Evolutionary conservation across 345 rosid species (phyloP).

Genomic region (Arabis hirsuta): DNA sequence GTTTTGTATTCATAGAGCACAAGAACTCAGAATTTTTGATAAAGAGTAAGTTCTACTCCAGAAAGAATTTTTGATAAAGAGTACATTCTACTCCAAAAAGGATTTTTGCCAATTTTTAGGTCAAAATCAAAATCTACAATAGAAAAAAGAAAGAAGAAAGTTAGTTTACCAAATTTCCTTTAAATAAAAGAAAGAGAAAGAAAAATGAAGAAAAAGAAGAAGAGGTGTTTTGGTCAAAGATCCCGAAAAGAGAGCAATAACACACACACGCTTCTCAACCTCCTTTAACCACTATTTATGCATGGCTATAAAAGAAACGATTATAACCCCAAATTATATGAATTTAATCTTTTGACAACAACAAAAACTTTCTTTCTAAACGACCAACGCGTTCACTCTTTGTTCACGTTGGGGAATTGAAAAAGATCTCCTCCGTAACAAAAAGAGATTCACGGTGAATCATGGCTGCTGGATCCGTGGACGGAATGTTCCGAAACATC

Average conservation of each 20-base stretch:
- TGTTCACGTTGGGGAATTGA: constrained; percentile 18
- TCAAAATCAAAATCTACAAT: too few species aligned
- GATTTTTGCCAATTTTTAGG: too few species aligned
- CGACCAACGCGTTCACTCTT: constrained; percentile 2
- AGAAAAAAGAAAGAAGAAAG: too few species aligned
- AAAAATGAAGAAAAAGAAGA: constrained; percentile 5
- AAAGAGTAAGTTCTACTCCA: too few species aligned
- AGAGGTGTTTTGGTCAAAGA: constrained; percentile 33
- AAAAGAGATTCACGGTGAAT: background rate
- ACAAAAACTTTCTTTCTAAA: constrained; percentile 14
- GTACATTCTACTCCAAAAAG: too few species aligned
- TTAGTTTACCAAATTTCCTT: too few species aligned
- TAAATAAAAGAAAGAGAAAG: background rate
- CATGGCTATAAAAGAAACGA: constrained; percentile 13
- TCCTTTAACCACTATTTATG: constrained; percentile 9
- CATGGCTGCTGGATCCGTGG: constrained; percentile 59
- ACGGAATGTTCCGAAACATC: constrained; percentile 57
- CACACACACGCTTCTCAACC: constrained; percentile 32
- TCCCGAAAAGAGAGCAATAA: constrained; percentile 32
- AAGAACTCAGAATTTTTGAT: too few species aligned
- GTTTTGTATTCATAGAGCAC: too few species aligned
- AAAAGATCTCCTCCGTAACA: constrained; percentile 31
- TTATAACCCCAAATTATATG: constrained; percentile 3
- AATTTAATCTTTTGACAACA: constrained; percentile 7
- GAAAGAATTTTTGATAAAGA: too few species aligned